Conservation (phyloP, 2,329 filamentous ascomycete species). For the Chrysosporium queenslandicum region DNA sequence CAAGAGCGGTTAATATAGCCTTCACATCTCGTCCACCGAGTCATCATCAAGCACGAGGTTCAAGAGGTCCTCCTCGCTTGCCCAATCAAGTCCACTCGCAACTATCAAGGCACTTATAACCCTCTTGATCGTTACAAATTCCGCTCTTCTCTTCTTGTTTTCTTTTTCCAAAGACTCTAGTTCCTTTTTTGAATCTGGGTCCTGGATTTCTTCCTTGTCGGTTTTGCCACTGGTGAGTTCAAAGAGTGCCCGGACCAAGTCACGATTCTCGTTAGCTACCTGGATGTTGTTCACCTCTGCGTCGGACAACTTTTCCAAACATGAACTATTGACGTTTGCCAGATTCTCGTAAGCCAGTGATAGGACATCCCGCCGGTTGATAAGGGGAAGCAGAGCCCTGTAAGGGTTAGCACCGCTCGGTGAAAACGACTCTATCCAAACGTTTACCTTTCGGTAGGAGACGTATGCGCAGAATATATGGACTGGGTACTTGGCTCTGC, state of each 20-base stretch:
- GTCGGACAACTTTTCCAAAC: conserved; percentile 45
- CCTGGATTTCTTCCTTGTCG: conserved; percentile 44
- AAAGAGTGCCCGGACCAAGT: conserved; percentile 54
- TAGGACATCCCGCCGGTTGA: conserved; percentile 58
- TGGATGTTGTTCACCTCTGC: conserved; percentile 51
- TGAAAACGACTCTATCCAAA: background rate
- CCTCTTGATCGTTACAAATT: conserved; percentile 66
- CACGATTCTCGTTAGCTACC: conserved; percentile 51
- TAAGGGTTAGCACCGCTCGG: background rate
- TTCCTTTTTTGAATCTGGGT: conserved; percentile 46
- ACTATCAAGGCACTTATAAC: conserved; percentile 68
- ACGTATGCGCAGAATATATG: conserved; percentile 57
- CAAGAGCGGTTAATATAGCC: background rate
- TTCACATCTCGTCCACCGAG: conserved; percentile 16
- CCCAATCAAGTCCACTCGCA: conserved; percentile 77
- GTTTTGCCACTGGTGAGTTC: conserved; percentile 46
- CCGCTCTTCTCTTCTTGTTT: conserved; percentile 52
- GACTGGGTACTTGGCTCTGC: conserved; percentile 69
- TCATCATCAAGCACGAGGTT: conserved; percentile 58
- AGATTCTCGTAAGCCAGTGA: conserved; percentile 55
- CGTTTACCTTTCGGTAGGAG: conserved; percentile 57
- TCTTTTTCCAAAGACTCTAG: conserved; percentile 50
- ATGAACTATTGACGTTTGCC: conserved; percentile 43
- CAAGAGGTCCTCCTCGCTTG: conserved; percentile 54
- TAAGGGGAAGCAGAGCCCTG: conserved; percentile 57